Evolutionary conservation across 1,284 basidiomycete species (phyloP), one percentile per base, ranked within the genome.

Genomic region (Fistulina hepatica): DNA sequence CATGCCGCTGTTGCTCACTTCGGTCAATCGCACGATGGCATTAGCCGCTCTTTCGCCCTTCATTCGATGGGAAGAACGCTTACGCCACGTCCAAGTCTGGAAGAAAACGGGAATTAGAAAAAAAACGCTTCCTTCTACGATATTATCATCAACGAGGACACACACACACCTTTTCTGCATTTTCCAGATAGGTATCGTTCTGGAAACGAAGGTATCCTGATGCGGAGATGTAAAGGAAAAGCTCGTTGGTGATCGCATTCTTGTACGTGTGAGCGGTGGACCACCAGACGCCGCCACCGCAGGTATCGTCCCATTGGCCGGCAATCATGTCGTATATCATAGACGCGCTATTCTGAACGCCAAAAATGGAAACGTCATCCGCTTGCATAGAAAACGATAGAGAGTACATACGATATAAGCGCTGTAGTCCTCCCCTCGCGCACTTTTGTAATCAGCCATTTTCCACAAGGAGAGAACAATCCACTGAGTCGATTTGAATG

Each of bases 231-330:
- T 64, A 53, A 15, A 74, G 55, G 55, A 70, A 74, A 7, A 73
- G 56, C 40, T 73, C 61, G 44, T 74, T 74, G 15, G 72, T 74
- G 40, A 74, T 65, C 5, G 71, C 68, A 41, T 73, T 73, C 54
- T 74, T 74, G 57, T 74, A 73, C 0, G 59, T 65, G 46, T 67
- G 65, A 15, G 57, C 68, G 6, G 59, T 61, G 10, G 63, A 65
- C 72, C 72, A 74, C 71, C 71, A 73, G 11, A 73, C 67, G n/a
- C n/a, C n/a, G 28, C 61, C 63, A 25, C 58, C 59, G 45, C 61
- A 62, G 5, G 54, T 57, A 33, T 50, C 47, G 42, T 72, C 66
- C 67, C 69, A 72, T 47, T 71, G 56, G 2, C 55, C 60, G 4
- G 57, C 60, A 34, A 74, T 63, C 33, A 68, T 60, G 39, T 69